A percentile compares a stretch with the other conserved stretches of the same genome.
Evolutionary conservation across 306 rosid genomes (phyloP).

Genomic region (Hippophae rhamnoides): DNA sequence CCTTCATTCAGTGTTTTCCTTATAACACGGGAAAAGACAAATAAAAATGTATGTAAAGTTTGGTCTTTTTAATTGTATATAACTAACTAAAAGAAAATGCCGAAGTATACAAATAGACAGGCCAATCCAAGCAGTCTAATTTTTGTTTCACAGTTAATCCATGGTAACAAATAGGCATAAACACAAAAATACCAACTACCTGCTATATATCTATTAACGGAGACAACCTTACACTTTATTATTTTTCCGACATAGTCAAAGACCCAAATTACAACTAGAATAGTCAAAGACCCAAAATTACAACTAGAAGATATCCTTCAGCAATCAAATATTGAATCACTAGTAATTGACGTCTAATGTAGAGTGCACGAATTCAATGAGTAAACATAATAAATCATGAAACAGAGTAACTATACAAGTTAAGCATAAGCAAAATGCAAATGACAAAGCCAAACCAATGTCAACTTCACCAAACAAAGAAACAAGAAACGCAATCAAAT

Average conservation of each 20-base stretch:
- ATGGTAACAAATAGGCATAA: not conserved
- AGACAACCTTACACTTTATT: constrained; percentile 8
- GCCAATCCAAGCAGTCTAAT: constrained; percentile 6
- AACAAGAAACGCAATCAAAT: constrained; percentile 27
- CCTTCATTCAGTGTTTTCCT: constrained; percentile 9
- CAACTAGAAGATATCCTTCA: constrained; percentile 8
- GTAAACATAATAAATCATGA: constrained; percentile 13
- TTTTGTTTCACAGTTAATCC: constrained; percentile 1
- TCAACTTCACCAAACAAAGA: constrained; percentile 19
- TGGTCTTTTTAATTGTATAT: not conserved
- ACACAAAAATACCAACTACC: not conserved
- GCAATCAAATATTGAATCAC: constrained; percentile 1
- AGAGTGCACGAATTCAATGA: constrained; percentile 15
- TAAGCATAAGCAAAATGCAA: constrained; percentile 17
- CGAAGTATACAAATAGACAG: not conserved
- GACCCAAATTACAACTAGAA: constrained; percentile 3
- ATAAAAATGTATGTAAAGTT: constrained; percentile 1
- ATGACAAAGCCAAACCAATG: constrained; percentile 18
- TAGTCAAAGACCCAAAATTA: constrained; percentile 6
- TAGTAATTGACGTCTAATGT: constrained; percentile 19
- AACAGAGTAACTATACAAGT: constrained; percentile 1
- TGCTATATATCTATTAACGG: constrained; percentile 1
- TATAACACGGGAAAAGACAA: not conserved
- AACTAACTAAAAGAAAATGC: constrained; percentile 2
- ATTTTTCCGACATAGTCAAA: not conserved